Base-by-base conservation (phyloP, 2,329 filamentous ascomycete species). In the Paramyrothecium roridum region DNA sequence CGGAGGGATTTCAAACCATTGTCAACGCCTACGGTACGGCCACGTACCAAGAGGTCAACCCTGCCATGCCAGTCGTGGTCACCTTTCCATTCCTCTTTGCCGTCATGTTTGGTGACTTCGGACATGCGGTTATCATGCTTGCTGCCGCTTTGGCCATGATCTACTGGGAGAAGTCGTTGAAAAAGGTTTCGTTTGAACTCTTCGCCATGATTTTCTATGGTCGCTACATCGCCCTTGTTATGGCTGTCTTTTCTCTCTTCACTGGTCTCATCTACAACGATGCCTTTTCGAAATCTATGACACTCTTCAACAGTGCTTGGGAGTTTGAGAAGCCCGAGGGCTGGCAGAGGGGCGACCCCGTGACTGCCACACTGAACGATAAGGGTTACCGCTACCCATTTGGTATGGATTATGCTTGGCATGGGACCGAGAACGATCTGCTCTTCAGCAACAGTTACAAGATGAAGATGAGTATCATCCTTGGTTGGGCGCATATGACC, bases 21-120 rank as follows among this genome's bases (percentile, higher is more conserved):
- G 96, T 99, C 72, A 93, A 99, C 67, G 95, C 96, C 26, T 99
- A 99, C 69, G 96, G 95, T 68, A 97, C 95, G 46, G 90, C 95
- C 57, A 98, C 96, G 62, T 99, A 99, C 75, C 90, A 90, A 63
- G 95, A 99, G 76, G 90, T 97, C 72, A 99, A 99, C 76, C 95
- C 95, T 55, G 93, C 92, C 59, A 82, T 99, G 21, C 93, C 93
- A 40, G 95, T 96, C 52, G 92, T 98, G 63, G 88, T 99, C 60
- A 99, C 95, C 7, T 99, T 99, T 75, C 95, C 96, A n/a, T 99
- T 99, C 80, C 81, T 99, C 59, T 99, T 99, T 70, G 95, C 95
- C 51, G 95, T 99, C 84, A 99, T 99, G 95, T 99, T 99, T 70
- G 96, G 95, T 80, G 95, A 99, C 74, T 88, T 96, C 56, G 96